Evolutionary conservation across 2,329 filamentous ascomycete genomes (phyloP).

Genomic region (Diaporthe amygdali): DNA sequence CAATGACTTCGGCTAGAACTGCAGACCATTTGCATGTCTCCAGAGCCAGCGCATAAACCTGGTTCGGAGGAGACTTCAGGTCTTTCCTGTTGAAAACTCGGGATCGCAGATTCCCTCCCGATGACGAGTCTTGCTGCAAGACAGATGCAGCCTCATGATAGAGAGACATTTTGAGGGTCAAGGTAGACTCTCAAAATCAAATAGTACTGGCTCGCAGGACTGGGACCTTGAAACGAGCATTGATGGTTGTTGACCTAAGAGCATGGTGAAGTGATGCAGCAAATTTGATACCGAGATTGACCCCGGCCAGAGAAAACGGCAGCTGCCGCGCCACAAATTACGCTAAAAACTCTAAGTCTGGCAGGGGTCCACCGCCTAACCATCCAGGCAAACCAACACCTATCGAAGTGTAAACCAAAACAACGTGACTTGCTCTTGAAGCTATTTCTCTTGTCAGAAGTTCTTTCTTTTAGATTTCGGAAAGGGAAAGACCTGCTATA

Average conservation of each 20-base stretch:
- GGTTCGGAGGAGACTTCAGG: constrained; percentile 77
- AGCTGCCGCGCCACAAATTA: not conserved
- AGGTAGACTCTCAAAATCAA: not conserved
- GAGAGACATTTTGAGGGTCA: constrained; percentile 72
- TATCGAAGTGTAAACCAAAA: not conserved
- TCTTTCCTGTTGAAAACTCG: constrained; percentile 77
- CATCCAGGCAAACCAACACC: no score
- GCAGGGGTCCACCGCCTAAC: not conserved
- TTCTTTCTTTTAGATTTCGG: no score
- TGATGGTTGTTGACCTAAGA: not conserved
- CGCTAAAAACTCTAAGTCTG: not conserved
- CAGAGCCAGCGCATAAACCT: constrained; percentile 85
- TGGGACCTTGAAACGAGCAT: not conserved
- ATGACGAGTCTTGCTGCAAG: constrained; percentile 65
- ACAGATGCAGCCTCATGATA: constrained; percentile 90
- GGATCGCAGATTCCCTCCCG: constrained; percentile 85
- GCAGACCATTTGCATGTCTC: constrained; percentile 92
- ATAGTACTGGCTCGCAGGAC: not conserved
- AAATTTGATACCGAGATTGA: not conserved
- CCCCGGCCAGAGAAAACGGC: not conserved
- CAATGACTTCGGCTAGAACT: constrained; percentile 88
- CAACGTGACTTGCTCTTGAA: not conserved
- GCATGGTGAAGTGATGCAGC: not conserved
- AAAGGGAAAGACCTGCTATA: no score
- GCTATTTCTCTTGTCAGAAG: no score